Percentiles rank a stretch among this genome's conserved stretches.
Evolutionary conservation across 805 yeast species (phyloP).

Genomic region (Monosporozyma unispora): DNA sequence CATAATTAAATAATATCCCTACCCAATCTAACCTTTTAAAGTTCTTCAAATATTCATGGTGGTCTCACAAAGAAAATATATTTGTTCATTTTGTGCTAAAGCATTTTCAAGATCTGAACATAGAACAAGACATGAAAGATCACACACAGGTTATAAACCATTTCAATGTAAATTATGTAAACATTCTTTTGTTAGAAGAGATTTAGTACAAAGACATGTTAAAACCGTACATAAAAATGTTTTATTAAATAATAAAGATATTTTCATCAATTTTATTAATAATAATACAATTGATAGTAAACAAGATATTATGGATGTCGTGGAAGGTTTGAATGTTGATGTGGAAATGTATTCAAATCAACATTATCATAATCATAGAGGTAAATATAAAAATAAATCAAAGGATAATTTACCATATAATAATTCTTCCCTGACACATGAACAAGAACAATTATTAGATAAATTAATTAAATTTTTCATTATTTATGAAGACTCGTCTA

Average conservation of each 20-base stretch:
- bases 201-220: slow-evolving; percentile 65
- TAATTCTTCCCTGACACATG: background rate
- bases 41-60: too few relatives aligned
- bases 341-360: background rate
- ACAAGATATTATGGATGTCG: background rate
- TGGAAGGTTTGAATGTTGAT: background rate
- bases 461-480: slow-evolving; percentile 1
- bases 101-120: slow-evolving; percentile 77
- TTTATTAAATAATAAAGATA: background rate
- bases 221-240: slow-evolving; percentile 56
- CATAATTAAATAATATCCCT: too few relatives aligned
- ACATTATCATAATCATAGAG: background rate
- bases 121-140: slow-evolving; percentile 66
- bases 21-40: too few relatives aligned
- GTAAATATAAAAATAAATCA: background rate
- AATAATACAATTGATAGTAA: background rate
- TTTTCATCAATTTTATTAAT: background rate
- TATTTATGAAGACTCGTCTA: background rate
- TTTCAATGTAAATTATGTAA: slow-evolving; percentile 64
- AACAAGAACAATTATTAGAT: slow-evolving; percentile 1
- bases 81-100: slow-evolving; percentile 72
- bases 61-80: slow-evolving; percentile 51
- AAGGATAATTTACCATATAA: background rate
- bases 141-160: slow-evolving; percentile 75
- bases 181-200: slow-evolving; percentile 68